A percentile compares a stretch with the other conserved stretches of the same genome.
These are phyloP conservation scores for Calonectria ilicicola DNA, from an alignment of 2,329 filamentous ascomycete species.

Conservation along the genomic window DNA sequence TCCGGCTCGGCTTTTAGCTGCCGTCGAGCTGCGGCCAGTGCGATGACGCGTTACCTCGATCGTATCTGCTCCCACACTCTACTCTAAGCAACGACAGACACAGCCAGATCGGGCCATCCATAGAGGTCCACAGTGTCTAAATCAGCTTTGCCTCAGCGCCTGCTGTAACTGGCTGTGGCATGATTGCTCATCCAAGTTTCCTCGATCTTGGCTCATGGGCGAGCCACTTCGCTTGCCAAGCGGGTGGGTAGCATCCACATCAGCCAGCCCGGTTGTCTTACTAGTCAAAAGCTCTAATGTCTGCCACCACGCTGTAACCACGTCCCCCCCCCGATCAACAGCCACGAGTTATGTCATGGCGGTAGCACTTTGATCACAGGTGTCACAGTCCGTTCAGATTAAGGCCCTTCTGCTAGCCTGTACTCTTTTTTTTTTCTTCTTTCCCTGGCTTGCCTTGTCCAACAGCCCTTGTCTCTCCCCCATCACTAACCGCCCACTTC, in stretches of 20 bases:
- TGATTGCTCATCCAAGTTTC: slow-evolving; percentile 5
- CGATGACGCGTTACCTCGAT: slow-evolving; percentile 39
- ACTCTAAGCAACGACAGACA: not conserved
- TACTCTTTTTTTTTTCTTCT: slow-evolving; percentile 8
- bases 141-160: slow-evolving; percentile 3
- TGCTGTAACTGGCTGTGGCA: slow-evolving; percentile 7
- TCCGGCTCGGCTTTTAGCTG: slow-evolving; percentile 33
- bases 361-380: not conserved
- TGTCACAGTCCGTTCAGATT: not conserved
- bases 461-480: not conserved
- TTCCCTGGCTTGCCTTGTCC: not conserved
- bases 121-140: not conserved
- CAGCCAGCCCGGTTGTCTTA: slow-evolving; percentile 5
- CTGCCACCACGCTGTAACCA: not conserved
- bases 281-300: slow-evolving; percentile 10
- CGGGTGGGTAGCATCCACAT: slow-evolving; percentile 7
- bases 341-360: slow-evolving; percentile 9
- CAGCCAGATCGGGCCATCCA: not conserved
- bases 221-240: slow-evolving; percentile 3
- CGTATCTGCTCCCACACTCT: not conserved
- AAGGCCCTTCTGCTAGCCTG: slow-evolving; percentile 6
- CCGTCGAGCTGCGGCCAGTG: slow-evolving; percentile 34
- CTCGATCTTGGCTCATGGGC: not conserved
- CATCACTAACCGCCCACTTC: not conserved
- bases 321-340: not conserved